Evolutionary conservation across 495 filamentous ascomycete species (phyloP).

Genomic region (Trichoderma reesei): DNA sequence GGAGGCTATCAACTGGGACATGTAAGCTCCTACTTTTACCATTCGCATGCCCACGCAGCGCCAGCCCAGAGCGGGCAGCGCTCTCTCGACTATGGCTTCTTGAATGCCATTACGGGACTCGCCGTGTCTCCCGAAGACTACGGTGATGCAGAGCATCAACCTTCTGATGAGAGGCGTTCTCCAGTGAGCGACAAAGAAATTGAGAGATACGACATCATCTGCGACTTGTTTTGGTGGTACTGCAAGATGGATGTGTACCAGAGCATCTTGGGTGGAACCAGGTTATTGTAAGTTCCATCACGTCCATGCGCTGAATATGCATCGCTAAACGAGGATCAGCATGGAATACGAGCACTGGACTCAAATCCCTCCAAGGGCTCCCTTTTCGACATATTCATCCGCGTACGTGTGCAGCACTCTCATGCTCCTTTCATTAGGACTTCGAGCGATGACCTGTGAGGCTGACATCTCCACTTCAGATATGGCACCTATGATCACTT

Average conservation of each 20-base stretch:
- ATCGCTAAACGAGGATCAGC: slow-evolving; percentile 33
- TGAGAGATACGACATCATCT: slow-evolving; percentile 66
- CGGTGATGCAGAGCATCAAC: slow-evolving; percentile 12
- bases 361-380: slow-evolving; percentile 75
- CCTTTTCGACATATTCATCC: slow-evolving; percentile 48
- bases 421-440: not conserved
- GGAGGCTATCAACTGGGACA: slow-evolving; percentile 17
- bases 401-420: not conserved
- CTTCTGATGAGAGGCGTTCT: not conserved
- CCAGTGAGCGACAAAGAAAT: slow-evolving; percentile 51
- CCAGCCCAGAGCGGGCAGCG: slow-evolving; percentile 15
- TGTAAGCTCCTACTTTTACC: not conserved
- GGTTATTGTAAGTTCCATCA: slow-evolving; percentile 56
- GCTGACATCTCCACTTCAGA: slow-evolving; percentile 22
- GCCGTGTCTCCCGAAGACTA: slow-evolving; percentile 25
- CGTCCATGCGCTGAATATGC: not conserved
- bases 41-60: not conserved
- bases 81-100: slow-evolving; percentile 26
- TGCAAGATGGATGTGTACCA: slow-evolving; percentile 88
- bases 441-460: not conserved
- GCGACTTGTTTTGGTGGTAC: slow-evolving; percentile 96
- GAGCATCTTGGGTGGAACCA: slow-evolving; percentile 77
- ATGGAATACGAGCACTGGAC: slow-evolving; percentile 72
- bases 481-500: slow-evolving; percentile 84
- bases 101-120: slow-evolving; percentile 28